Base-by-base conservation (phyloP, 129 eudicot genomes). In the Pseudognaphalium luteoalbum region DNA sequence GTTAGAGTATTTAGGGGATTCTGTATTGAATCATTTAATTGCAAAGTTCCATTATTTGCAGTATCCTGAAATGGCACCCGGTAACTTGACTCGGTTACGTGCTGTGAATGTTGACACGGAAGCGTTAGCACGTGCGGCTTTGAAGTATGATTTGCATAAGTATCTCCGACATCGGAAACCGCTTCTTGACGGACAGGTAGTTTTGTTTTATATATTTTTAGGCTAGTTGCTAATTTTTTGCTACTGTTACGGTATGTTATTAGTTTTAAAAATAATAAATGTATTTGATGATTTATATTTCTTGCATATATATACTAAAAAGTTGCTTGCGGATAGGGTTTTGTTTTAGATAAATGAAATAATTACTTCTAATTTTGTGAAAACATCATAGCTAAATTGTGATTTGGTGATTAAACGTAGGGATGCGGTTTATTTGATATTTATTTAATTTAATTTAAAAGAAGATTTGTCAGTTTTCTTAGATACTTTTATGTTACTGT, bases 91-190 rank as follows among this genome's bases (percentile, higher is more conserved):
- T 32, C 79, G 85, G 29, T 63, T 91, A 33, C 82, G 95, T 6
- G 76, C 97, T 0, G 92, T 82, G 14, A 91, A 86, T 28, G 95
- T 88, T 1, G 90, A 89, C 56, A 88, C 86, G 0, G 97, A 91
- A 74, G 88, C 90, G 60, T 83, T 91, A 21, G 95, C 95, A 2
- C 84, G 95, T 4, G 92, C 80, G 7, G 86, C 97, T 5, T 66
- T 87, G n/a, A 75, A 68, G 17, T 72, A 60, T 15, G 35, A 68
- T 5, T 34, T 91, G 66, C 80, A 86, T 68, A 81, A 76, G 7
- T 85, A 20, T 75, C 51, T 91, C n/a, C 87, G 88, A n/a, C 92
- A 91, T 73, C 71, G 68, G 33, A 88, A 59, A n/a, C 83, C 86
- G 1, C 59, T 70, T 3, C 82, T 88, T 25, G 71, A 64, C 0